Base-by-base conservation (phyloP, 2,329 filamentous ascomycete species). In the Hypoxylon sp. region DNA sequence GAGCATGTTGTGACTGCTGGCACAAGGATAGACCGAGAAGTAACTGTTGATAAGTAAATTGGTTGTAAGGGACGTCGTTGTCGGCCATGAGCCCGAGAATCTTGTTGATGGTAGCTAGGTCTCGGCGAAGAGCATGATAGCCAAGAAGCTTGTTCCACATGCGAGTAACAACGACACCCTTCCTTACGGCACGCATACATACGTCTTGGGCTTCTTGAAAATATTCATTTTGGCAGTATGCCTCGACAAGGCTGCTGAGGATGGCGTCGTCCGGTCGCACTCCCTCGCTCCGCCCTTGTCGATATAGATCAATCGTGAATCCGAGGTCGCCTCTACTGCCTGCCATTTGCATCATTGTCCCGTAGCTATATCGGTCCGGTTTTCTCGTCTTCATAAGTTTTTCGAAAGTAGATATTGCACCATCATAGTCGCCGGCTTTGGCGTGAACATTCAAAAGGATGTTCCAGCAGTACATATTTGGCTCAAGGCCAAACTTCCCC, bases 61-160 rank as follows among this genome's bases (percentile, higher is more conserved):
- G 74, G 68, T 88, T 79, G 80, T 86, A 88, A 8, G 82, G 75
- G 11, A 89, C 75, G 0, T 79, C 75, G 42, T 80, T 77, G 11
- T 81, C 77, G 22, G 81, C 82, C 88, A 90, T 90, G 37, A 75
- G 68, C 37, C 80, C 78, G 22, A 89, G 79, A 6, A 88, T 63
- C 3, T 79, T 81, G 72, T 88, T 85, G 59, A 87, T 81, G 53
- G 81, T 80, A n/a, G 76, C 77, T 6, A 89, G 77, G 58, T 85
- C 83, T 61, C 91, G 87, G 6, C 87, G 85, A 61, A 88, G 82
- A 6, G 92, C 92, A 77, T 94, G 86, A 67, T 91, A 88, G 62
- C 86, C 85, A 3, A 98, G 82, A 33, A 98, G 81, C 59, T 89
- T 85, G 76, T 98, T 97, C 92, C 93, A 98, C 76, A 94, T 88